Evolutionary conservation across 2,329 filamentous ascomycete species (phyloP), one percentile per base, ranked within the genome.

Genomic region (Epichloe sylvatica): DNA sequence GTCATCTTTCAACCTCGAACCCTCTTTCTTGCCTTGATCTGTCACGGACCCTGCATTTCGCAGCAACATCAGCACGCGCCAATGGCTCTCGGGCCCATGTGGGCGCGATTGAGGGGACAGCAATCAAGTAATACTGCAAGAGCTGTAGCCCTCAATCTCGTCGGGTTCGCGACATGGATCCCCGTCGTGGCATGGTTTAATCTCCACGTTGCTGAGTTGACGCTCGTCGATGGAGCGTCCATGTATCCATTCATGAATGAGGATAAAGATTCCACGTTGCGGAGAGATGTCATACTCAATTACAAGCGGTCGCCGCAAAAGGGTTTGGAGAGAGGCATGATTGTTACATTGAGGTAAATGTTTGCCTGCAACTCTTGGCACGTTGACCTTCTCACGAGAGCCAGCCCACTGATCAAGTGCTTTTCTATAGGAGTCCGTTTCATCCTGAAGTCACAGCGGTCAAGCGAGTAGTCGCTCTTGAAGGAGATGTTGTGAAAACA

Each of bases 401-500:
- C 12, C n/a, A 30, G 21, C 13, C 7, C 21, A 17, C 36, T 46
- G 30, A 30, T 30, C 30, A 33, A 40, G 2, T 15, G 13, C 21
- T 8, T 21, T 8, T 39, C n/a, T 35, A 39, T 55, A 89, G 84
- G 62, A 86, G 80, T 45, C 89, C 90, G 0, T 68, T 74, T 13
- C 75, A 84, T 52, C 84, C 88, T 0, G 79, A 86, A 33, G 72
- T 76, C 21, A 70, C 82, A 40, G 80, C 80, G 0, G 78, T 96
- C 35, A 98, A 98, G 70, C 76, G 92, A 39, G 76, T 98, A 11
- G 74, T 96, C 25, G 92, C 78, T 0, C 60, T 96, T 4, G 82
- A 84, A 47, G 89, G 90, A 9, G 91, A 97, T 62, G 71, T 78
- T 1, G 79, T 97, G 33, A 73, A 70, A 49, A 84, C 85, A 39